Evolutionary conservation across 2,329 filamentous ascomycete genomes (phyloP).

Genomic region (Zymoseptoria passerinii): DNA sequence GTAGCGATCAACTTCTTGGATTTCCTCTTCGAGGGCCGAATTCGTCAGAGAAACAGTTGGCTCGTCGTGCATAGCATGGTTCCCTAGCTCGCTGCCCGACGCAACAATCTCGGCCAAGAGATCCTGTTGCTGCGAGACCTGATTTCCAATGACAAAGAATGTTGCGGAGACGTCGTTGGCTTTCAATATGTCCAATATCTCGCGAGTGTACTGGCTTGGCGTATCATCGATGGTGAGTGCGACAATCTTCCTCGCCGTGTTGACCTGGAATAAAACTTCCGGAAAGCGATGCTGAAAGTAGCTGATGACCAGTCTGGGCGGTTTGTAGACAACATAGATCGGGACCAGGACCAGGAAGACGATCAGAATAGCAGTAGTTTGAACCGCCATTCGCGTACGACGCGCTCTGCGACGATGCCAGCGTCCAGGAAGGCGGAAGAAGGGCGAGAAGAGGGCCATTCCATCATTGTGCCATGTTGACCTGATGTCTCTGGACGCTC

Average conservation of each 20-base stretch:
- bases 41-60: slow-evolving; percentile 56
- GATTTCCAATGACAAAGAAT: slow-evolving; percentile 80
- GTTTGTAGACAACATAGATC: slow-evolving; percentile 72
- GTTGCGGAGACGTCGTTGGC: slow-evolving; percentile 63
- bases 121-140: slow-evolving; percentile 50
- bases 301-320: slow-evolving; percentile 60
- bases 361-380: slow-evolving; percentile 17
- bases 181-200: slow-evolving; percentile 61
- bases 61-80: slow-evolving; percentile 86
- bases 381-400: slow-evolving; percentile 25
- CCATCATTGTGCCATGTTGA: slow-evolving; percentile 9
- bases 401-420: slow-evolving; percentile 26
- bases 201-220: slow-evolving; percentile 61
- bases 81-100: slow-evolving; percentile 57
- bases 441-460: slow-evolving; percentile 27
- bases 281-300: slow-evolving; percentile 66
- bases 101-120: slow-evolving; percentile 46
- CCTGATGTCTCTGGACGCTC: neutral
- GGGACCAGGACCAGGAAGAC: slow-evolving; percentile 29
- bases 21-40: slow-evolving; percentile 53
- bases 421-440: slow-evolving; percentile 28
- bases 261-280: slow-evolving; percentile 68
- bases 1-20: slow-evolving; percentile 54
- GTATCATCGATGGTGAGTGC: slow-evolving; percentile 84
- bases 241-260: slow-evolving; percentile 54